Conservation (phyloP, 2,329 filamentous ascomycete genomes). For the Diaporthe citrichinensis region DNA sequence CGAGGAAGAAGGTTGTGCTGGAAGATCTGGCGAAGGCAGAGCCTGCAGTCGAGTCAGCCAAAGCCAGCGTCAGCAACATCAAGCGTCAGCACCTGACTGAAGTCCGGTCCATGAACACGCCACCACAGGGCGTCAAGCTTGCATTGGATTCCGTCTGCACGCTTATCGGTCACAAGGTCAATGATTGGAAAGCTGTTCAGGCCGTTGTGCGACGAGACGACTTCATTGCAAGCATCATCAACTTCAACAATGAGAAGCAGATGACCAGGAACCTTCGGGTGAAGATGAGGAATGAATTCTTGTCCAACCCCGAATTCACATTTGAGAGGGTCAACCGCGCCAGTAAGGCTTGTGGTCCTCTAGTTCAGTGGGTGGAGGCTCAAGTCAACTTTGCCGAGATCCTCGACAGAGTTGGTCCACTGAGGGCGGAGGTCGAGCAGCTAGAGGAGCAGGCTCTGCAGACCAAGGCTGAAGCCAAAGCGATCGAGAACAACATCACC, state of each 20-base stretch:
- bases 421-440: conserved; percentile 89
- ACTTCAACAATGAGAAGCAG: conserved; percentile 94
- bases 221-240: conserved; percentile 97
- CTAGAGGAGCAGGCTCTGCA: conserved; percentile 91
- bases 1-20: conserved; percentile 86
- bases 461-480: conserved; percentile 93
- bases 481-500: conserved; percentile 88
- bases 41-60: conserved; percentile 91
- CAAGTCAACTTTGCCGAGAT: conserved; percentile 99
- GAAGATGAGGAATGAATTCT: conserved; percentile 93
- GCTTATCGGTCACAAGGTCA: conserved; percentile 88
- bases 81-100: conserved; percentile 97
- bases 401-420: conserved; percentile 90
- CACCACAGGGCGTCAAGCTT: conserved; percentile 89
- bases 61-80: conserved; percentile 98
- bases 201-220: conserved; percentile 91
- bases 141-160: conserved; percentile 98
- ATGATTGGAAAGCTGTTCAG: conserved; percentile 93
- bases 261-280: conserved; percentile 88
- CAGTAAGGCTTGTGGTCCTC: conserved; percentile 94
- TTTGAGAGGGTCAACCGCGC: conserved; percentile 97
- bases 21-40: conserved; percentile 91
- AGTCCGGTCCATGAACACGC: conserved; percentile 96
- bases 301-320: conserved; percentile 95
- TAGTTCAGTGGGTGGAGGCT: conserved; percentile 97